Evolutionary conservation across 2,329 filamentous ascomycete genomes (phyloP).

Genomic region (Cladophialophora exuberans): DNA sequence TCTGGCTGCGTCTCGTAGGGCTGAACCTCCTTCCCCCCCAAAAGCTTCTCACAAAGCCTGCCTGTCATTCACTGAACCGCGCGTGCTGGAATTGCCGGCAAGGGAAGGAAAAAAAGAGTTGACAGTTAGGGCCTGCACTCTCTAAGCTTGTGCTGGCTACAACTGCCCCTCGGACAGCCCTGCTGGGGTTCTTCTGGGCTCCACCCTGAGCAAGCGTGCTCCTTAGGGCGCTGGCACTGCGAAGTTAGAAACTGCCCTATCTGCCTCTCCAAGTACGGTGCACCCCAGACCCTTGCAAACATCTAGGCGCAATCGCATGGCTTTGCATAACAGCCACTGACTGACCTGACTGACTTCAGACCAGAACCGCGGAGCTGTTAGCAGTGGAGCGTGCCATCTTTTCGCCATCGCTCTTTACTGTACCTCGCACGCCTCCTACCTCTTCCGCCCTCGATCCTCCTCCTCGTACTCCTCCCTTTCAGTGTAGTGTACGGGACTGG

Average conservation of each 20-base stretch:
- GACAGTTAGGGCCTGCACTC: background rate
- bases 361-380: slow-evolving; percentile 9
- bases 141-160: slow-evolving; percentile 1
- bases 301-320: slow-evolving; percentile 13
- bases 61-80: slow-evolving; percentile 3
- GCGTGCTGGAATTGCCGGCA: too few relatives aligned
- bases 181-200: background rate
- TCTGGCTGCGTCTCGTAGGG: slow-evolving; percentile 16
- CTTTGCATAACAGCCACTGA: too few relatives aligned
- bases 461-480: slow-evolving; percentile 4
- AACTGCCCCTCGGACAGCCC: slow-evolving; percentile 11
- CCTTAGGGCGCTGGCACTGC: background rate
- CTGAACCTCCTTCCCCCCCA: slow-evolving; percentile 5
- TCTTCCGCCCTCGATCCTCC: background rate
- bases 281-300: background rate
- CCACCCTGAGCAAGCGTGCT: slow-evolving; percentile 4
- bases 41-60: background rate
- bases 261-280: slow-evolving; percentile 1
- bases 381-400: slow-evolving; percentile 13
- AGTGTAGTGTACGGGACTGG: too few relatives aligned
- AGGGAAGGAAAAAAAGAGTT: too few relatives aligned
- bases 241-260: background rate
- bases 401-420: slow-evolving; percentile 4
- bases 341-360: slow-evolving; percentile 13
- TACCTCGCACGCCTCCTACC: background rate